Conservation (phyloP, 2,329 filamentous ascomycete species). For the Fusarium compactum region DNA sequence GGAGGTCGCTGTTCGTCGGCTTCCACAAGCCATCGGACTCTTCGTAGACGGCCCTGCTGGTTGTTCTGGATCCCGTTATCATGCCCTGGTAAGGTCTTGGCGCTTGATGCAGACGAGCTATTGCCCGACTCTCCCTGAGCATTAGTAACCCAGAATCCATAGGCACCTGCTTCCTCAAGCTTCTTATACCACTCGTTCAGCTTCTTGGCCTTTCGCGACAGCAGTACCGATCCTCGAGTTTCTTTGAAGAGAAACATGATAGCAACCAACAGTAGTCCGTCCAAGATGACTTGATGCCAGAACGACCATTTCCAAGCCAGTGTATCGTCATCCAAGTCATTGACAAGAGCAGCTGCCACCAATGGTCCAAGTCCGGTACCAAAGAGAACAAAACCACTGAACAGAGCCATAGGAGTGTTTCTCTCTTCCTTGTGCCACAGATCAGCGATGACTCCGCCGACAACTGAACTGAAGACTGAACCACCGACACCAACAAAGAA, state of each 20-base stretch:
- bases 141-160: conserved; percentile 58
- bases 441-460: conserved; percentile 91
- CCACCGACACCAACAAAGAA: conserved; percentile 83
- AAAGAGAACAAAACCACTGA: conserved; percentile 80
- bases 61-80: conserved; percentile 19
- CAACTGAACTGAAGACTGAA: conserved; percentile 86
- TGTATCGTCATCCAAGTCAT: conserved; percentile 62
- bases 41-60: conserved; percentile 45
- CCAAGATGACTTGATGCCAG: conserved; percentile 83
- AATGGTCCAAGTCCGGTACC: conserved; percentile 86
- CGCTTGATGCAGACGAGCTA: conserved; percentile 41
- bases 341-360: conserved; percentile 75
- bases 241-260: conserved; percentile 82
- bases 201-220: conserved; percentile 78
- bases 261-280: conserved; percentile 68
- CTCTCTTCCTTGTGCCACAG: conserved; percentile 82
- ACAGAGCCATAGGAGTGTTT: conserved; percentile 91
- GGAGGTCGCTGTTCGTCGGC: conserved; percentile 81
- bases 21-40: conserved; percentile 83
- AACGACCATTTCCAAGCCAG: conserved; percentile 87
- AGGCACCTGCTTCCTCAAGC: conserved; percentile 73
- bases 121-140: conserved; percentile 16
- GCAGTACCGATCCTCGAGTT: conserved; percentile 82
- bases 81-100: conserved; percentile 27
- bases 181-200: conserved; percentile 85